Base-by-base conservation (phyloP, 345 rosid species). In the Moringa oleifera region DNA sequence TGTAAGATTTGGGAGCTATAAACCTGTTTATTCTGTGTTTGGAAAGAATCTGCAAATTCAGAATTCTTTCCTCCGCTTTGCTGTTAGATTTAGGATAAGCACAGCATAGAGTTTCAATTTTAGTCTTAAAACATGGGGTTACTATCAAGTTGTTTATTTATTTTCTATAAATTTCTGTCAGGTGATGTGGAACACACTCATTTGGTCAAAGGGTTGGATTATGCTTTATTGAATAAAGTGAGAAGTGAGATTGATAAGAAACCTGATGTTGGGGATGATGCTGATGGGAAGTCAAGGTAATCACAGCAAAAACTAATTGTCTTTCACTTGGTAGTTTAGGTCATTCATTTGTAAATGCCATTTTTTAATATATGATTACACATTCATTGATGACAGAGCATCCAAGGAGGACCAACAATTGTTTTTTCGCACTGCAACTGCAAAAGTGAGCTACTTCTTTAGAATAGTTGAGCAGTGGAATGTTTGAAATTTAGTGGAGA, bases 171-270 rank as follows among this genome's bases (percentile, higher is more conserved):
- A 11, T 71, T 20, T 37, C 61, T 53, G 52, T 36, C 62, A 91
- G 97, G 97, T 68, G 98, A 93, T 70, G 95, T 93, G 68, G 97
- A 93, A 66, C 98, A 93, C 54, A 93, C 97, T 0, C 98, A 93
- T 83, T 83, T 93, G 83, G 98, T 93, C 72, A 93, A 93, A 76
- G 97, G 97, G 22, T 77, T 93, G 79, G 98, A 93, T 81, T 90
- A 83, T 79, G 98, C 97, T 18, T 72, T 93, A 64, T 83, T 93
- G 58, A 86, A 88, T 65, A 93, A 93, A 74, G 89, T 93, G 20
- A 77, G 97, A 65, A 93, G 97, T 69, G 98, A 93, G 82, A 93
- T 93, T 66, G 96, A 65, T 45, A 89, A 83, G 87, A 93, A 90
- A 63, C 89, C 94, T 7, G 98, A 86, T 56, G 79, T 79, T 63